These are phyloP conservation scores for Cladosporium sp. DNA, from an alignment of 2,329 filamentous ascomycete species.

Conservation along the genomic window DNA sequence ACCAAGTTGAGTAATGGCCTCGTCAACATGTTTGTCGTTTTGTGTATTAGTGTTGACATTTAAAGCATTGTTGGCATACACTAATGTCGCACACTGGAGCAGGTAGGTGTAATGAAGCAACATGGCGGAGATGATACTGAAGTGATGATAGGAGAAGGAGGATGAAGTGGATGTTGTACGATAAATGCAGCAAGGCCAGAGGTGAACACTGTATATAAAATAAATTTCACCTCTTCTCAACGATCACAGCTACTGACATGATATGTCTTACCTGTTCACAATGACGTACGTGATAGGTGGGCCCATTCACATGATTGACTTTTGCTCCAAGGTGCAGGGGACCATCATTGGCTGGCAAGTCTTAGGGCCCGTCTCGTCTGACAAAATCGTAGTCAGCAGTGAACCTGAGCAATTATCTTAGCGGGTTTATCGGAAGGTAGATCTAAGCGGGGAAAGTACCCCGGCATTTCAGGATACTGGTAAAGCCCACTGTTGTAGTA, in stretches of 20 bases:
- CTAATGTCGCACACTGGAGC: not conserved
- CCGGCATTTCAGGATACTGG: not conserved
- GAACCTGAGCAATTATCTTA: not conserved
- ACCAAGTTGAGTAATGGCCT: conserved; percentile 55
- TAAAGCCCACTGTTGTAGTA: not conserved
- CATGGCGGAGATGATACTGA: not conserved
- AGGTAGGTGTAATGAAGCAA: not conserved
- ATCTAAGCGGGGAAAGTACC: not conserved
- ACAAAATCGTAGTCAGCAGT: not conserved
- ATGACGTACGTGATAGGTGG: not conserved
- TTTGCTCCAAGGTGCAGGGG: not conserved
- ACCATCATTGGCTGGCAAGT: not conserved
- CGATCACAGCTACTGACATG: not conserved
- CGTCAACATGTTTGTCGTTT: conserved; percentile 47
- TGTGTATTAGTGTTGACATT: conserved; percentile 33
- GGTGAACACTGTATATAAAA: not conserved
- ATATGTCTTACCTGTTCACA: not conserved
- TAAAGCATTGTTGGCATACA: not conserved
- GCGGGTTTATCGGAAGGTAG: not conserved
- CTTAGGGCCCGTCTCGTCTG: not conserved
- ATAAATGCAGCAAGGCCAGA: not conserved
- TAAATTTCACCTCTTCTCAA: not conserved
- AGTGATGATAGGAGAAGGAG: not conserved
- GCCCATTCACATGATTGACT: not conserved
- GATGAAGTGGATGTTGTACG: not conserved